Conservation (phyloP, 257 asterid genomes). For the Parsonsia alboflavescens region DNA sequence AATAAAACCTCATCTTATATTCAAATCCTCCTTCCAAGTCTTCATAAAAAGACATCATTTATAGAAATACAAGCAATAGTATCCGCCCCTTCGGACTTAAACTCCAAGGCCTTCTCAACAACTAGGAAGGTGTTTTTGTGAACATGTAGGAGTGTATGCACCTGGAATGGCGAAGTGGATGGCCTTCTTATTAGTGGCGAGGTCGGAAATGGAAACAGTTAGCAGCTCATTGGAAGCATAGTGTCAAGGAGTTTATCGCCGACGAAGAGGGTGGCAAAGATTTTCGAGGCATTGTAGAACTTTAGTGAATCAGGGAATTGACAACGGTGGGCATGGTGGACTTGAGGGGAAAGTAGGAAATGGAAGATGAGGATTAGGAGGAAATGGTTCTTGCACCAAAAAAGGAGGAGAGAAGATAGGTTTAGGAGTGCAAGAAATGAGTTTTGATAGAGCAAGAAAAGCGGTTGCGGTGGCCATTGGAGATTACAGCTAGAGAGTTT, state of each 20-base stretch:
- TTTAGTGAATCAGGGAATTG: slow-evolving; percentile 33
- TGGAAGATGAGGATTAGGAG: slow-evolving; percentile 32
- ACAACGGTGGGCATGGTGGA: slow-evolving; percentile 21
- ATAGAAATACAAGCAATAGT: slow-evolving; percentile 91
- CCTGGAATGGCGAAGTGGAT: slow-evolving; percentile 90
- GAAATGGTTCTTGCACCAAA: slow-evolving; percentile 27
- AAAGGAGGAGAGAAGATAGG: slow-evolving; percentile 30
- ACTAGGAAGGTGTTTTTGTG: slow-evolving; percentile 96
- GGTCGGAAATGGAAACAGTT: slow-evolving; percentile 65
- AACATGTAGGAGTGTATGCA: slow-evolving; percentile 98
- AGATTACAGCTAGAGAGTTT: not conserved
- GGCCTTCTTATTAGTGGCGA: slow-evolving; percentile 65
- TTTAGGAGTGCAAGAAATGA: slow-evolving; percentile 36
- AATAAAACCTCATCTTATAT: slow-evolving; percentile 66
- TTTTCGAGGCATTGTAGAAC: slow-evolving; percentile 50
- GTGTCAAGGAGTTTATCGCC: slow-evolving; percentile 88
- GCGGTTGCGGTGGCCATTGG: slow-evolving; percentile 46
- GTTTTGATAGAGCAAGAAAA: slow-evolving; percentile 48
- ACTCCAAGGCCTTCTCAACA: slow-evolving; percentile 60
- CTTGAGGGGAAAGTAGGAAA: slow-evolving; percentile 18
- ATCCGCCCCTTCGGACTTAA: slow-evolving; percentile 81
- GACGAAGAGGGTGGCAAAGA: slow-evolving; percentile 68
- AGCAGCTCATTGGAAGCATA: slow-evolving; percentile 76
- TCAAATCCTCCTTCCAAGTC: slow-evolving; percentile 83
- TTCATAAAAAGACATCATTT: slow-evolving; percentile 95